These are phyloP conservation scores for Dillenia suffruticosa DNA, from an alignment of 164 flowering plant genomes.

Conservation along the genomic window DNA sequence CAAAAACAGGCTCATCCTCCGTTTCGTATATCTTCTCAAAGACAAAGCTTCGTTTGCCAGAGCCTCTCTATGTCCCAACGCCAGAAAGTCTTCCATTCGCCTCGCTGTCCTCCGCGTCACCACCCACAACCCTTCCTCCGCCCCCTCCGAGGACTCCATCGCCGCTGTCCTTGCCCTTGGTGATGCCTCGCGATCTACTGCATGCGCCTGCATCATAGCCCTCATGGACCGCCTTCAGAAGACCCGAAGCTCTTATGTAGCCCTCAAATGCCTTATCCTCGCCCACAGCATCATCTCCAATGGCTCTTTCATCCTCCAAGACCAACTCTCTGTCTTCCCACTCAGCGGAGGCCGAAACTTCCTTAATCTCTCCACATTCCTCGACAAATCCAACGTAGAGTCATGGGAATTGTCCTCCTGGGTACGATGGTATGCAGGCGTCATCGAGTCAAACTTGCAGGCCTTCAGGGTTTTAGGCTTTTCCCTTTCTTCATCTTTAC, in stretches of 20 bases:
- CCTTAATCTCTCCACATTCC: constrained; percentile 60
- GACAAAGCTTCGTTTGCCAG: constrained; percentile 70
- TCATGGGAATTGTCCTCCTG: constrained; percentile 47
- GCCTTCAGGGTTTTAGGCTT: constrained; percentile 47
- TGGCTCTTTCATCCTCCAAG: constrained; percentile 60
- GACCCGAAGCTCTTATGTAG: constrained; percentile 47
- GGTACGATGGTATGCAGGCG: constrained; percentile 62
- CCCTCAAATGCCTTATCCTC: constrained; percentile 57
- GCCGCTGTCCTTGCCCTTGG: constrained; percentile 46
- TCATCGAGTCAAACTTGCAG: constrained; percentile 44
- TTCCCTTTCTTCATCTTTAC: constrained; percentile 31
- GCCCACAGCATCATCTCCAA: constrained; percentile 42
- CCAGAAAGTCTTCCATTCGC: constrained; percentile 25
- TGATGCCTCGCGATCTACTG: constrained; percentile 47
- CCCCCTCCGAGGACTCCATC: constrained; percentile 43
- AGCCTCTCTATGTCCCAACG: constrained; percentile 43
- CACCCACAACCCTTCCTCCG: constrained; percentile 34
- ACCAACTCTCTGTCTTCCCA: constrained; percentile 69
- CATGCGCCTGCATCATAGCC: constrained; percentile 37
- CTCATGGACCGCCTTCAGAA: constrained; percentile 64
- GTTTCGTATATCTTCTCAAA: constrained; percentile 25
- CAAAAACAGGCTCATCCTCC: no score
- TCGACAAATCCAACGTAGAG: constrained; percentile 33
- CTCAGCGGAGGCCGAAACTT: constrained; percentile 56
- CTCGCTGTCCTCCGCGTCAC: constrained; percentile 67